Base-by-base conservation (phyloP, 2,329 filamentous ascomycete species). In the Chaetothyriales sp. region DNA sequence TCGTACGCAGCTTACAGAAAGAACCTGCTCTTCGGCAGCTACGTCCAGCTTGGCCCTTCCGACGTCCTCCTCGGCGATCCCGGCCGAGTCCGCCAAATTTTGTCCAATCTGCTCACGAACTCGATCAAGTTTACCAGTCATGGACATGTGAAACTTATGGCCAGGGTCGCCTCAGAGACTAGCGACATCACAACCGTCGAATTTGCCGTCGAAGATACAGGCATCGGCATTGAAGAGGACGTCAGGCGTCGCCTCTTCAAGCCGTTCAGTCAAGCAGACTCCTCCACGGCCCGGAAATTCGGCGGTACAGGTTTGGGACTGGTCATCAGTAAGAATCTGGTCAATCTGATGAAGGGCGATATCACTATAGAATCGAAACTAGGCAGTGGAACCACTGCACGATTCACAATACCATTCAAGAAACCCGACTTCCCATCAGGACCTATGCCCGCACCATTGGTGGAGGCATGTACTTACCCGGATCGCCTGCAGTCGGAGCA, bases 251-350 rank as follows among this genome's bases (percentile, higher is more conserved):
- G 77, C 40, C 71, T 90, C 1, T 92, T 90, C 68, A 82, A 83
- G 57, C 86, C 86, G 0, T 92, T 90, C 65, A 86, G 81, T 55
- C 86, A 92, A 65, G 86, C 85, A 4, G 86, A 90, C 62, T 80
- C 85, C 1, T 89, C 85, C 2, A 89, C 86, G 0, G 85, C 85
- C 18, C 74, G 85, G 50, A 76, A 81, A n/a, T 89, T 88, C 64
- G 85, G 85, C 43, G 86, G 86, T 1, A 89, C 85, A 1, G 86
- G 85, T 1, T 69, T 90, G 0, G 86, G 86, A 0, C 67, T 90
- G 55, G 87, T 85, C 1, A 90, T 90, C 58, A 86, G 81, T 68
- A 89, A 89, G 66, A 88, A 88, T 43, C 72, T 89, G 5, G 75
- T 90, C 2, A 83, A 89, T 54, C 68, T 90, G 22, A 90, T 92